Evolutionary conservation across 192 early-diverging fungal genomes (phyloP).

Genomic region (Podila minutissima): DNA sequence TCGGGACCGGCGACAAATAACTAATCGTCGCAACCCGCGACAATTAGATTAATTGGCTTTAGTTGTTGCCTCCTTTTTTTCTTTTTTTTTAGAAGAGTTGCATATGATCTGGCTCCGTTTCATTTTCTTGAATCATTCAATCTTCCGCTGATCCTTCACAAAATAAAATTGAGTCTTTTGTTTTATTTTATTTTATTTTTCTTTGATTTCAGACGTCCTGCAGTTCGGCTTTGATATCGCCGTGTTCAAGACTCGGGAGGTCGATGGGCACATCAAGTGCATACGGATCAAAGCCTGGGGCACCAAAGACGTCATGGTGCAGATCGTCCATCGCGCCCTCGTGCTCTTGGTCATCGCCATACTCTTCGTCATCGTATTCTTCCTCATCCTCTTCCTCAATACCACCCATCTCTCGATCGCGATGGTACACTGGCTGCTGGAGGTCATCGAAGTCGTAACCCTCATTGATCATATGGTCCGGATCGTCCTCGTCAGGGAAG

Average conservation of each 20-base stretch:
- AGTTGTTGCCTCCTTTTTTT: too few relatives aligned
- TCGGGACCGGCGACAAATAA: too few relatives aligned
- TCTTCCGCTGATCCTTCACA: too few relatives aligned
- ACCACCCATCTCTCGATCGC: background rate
- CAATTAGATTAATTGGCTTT: too few relatives aligned
- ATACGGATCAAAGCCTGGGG: background rate
- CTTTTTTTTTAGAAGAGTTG: too few relatives aligned
- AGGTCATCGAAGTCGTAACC: conserved; percentile 12
- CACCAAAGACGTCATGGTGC: background rate
- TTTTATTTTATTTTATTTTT: too few relatives aligned
- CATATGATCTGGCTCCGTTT: too few relatives aligned
- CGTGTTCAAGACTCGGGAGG: background rate
- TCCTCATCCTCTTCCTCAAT: background rate
- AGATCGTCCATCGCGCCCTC: background rate
- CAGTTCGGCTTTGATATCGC: background rate
- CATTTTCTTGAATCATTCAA: too few relatives aligned
- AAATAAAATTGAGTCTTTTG: too few relatives aligned
- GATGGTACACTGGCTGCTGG: background rate
- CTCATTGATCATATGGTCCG: conserved; percentile 11
- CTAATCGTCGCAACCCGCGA: too few relatives aligned
- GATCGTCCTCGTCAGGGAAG: background rate
- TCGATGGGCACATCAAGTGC: background rate
- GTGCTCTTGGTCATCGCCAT: background rate
- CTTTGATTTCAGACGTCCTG: too few relatives aligned
- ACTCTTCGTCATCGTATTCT: background rate